Percentiles rank a stretch among this genome's conserved stretches.
These are phyloP conservation scores for Neostapfia colusana DNA, from an alignment of 176 grass and related monocot genomes.

Conservation along the genomic window DNA sequence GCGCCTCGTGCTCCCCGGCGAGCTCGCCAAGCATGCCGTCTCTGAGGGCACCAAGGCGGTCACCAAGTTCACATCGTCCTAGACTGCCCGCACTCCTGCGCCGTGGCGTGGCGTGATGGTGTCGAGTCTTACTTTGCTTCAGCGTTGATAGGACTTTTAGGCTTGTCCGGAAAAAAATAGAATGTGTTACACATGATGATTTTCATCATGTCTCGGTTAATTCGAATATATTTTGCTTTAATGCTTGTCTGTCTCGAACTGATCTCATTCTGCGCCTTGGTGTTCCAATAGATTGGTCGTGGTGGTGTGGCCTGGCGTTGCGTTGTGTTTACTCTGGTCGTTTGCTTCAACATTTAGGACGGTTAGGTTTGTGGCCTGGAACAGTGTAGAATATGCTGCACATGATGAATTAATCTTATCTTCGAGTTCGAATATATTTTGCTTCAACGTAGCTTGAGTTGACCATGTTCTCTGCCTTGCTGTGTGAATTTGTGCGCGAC, in stretches of 20 bases:
- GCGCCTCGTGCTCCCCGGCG: constrained; percentile 50
- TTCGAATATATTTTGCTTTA: too few relatives aligned
- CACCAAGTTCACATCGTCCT: constrained; percentile 32
- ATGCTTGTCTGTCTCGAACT: constrained; percentile 11
- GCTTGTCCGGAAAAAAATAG: too few relatives aligned
- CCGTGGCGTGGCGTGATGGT: too few relatives aligned
- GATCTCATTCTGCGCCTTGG: constrained; percentile 46
- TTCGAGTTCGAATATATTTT: background rate
- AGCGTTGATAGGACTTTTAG: too few relatives aligned
- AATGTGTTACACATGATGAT: too few relatives aligned
- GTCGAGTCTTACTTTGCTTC: too few relatives aligned
- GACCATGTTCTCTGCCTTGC: too few relatives aligned
- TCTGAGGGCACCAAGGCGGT: constrained; percentile 49
- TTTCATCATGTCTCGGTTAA: too few relatives aligned
- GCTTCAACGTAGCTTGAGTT: too few relatives aligned
- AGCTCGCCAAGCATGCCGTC: constrained; percentile 61
- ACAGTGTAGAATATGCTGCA: background rate
- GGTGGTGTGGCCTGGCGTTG: background rate
- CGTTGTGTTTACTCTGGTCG: background rate
- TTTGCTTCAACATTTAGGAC: background rate
- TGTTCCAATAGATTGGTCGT: constrained; percentile 41
- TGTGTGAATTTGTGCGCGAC: too few relatives aligned
- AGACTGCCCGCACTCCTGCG: background rate
- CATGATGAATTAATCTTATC: background rate
- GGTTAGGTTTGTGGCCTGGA: background rate